phyloP scores from a whole-genome alignment of 2,329 filamentous ascomycete species.

The Penicillium sp. region DNA sequence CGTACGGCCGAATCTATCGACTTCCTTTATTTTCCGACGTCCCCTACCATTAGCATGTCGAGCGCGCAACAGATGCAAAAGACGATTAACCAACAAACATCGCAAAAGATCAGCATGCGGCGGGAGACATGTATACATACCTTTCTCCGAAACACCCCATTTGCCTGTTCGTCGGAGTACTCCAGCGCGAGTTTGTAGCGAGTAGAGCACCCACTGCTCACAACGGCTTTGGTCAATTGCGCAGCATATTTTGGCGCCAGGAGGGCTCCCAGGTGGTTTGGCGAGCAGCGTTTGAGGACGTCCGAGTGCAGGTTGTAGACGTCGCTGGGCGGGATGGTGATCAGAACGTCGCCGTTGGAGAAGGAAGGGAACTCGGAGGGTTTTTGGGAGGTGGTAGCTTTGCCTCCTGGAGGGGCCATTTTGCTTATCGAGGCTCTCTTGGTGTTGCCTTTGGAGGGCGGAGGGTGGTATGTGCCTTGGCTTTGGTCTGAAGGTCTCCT shows the following conservation, averaged over 20 bases:
- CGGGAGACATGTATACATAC: background rate
- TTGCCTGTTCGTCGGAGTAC: constrained; percentile 4
- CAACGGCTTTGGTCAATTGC: constrained; percentile 25
- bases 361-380: constrained; percentile 32
- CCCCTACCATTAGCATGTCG: background rate
- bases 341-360: constrained; percentile 36
- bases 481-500: background rate
- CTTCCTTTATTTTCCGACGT: constrained; percentile 23
- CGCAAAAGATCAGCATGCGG: background rate
- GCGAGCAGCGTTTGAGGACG: constrained; percentile 20
- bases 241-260: constrained; percentile 22
- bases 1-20: constrained; percentile 30
- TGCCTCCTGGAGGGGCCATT: no score
- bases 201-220: constrained; percentile 20
- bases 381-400: background rate
- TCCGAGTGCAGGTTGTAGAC: constrained; percentile 38
- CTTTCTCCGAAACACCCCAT: constrained; percentile 14
- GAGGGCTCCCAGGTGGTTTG: constrained; percentile 19
- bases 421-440: background rate
- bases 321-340: constrained; percentile 32
- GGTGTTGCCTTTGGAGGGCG: background rate
- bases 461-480: background rate
- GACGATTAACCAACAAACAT: background rate
- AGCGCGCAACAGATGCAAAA: background rate
- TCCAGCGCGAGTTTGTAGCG: constrained; percentile 23